Evolutionary conservation across 1,139 yeast genomes (phyloP).

Genomic region (Hemisphaericaspora xylanilytica): DNA sequence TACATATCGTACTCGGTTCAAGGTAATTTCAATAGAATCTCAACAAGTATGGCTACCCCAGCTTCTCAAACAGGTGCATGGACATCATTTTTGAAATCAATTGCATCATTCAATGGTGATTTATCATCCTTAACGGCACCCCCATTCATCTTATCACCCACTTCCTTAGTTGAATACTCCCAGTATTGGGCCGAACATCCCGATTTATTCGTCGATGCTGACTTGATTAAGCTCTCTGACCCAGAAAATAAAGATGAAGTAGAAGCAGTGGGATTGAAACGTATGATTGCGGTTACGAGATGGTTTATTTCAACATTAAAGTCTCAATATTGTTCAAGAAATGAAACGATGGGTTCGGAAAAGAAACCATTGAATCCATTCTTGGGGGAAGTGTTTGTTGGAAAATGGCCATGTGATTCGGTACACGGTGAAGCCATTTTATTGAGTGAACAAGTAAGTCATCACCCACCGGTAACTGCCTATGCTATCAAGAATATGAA

Average conservation of each 20-base stretch:
- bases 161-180: constrained; percentile 85
- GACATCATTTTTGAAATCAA: constrained; percentile 86
- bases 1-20: no score
- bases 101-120: constrained; percentile 94
- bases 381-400: constrained; percentile 88
- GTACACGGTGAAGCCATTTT: constrained; percentile 67
- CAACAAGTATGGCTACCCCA: constrained; percentile 18
- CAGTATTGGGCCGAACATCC: constrained; percentile 94
- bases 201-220: constrained; percentile 74
- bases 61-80: constrained; percentile 52
- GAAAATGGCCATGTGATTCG: constrained; percentile 68
- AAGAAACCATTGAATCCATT: constrained; percentile 96
- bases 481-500: constrained; percentile 74
- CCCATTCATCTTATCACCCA: constrained; percentile 92
- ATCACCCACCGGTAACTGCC: constrained; percentile 95
- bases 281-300: constrained; percentile 77
- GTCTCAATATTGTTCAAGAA: constrained; percentile 91
- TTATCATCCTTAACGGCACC: constrained; percentile 94
- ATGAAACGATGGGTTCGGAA: constrained; percentile 86
- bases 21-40: no score
- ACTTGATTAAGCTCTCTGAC: constrained; percentile 35
- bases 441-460: constrained; percentile 88
- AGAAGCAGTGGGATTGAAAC: constrained; percentile 51
- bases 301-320: constrained; percentile 92
- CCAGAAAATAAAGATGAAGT: constrained; percentile 38